These are phyloP conservation scores for Mycena sanguinolenta DNA, from an alignment of 768 basidiomycete genomes.

Conservation along the genomic window DNA sequence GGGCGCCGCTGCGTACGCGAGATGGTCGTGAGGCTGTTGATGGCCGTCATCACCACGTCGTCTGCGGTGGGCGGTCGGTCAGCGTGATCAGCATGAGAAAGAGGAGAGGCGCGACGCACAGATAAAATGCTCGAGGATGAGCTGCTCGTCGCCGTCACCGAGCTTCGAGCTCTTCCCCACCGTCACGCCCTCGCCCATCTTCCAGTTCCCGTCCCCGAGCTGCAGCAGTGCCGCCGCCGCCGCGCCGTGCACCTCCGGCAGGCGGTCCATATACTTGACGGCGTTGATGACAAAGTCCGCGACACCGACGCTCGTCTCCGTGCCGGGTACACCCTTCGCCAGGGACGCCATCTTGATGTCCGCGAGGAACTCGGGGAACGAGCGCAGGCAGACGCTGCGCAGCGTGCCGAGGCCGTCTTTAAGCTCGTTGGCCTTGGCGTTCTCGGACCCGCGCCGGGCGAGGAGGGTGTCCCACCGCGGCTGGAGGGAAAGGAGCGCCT, in stretches of 20 bases:
- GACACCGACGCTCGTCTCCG: constrained; percentile 74
- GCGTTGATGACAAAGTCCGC: constrained; percentile 73
- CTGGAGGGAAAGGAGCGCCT: constrained; percentile 68
- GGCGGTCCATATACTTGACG: constrained; percentile 73
- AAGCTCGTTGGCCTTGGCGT: constrained; percentile 70
- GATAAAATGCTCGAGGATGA: constrained; percentile 80
- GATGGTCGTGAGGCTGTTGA: constrained; percentile 73
- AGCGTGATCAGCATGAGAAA: constrained; percentile 8
- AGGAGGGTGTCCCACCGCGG: constrained; percentile 78
- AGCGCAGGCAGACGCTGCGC: constrained; percentile 78
- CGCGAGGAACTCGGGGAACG: constrained; percentile 87
- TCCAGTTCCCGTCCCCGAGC: constrained; percentile 92
- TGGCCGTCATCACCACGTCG: constrained; percentile 78
- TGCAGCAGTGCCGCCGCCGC: constrained; percentile 75
- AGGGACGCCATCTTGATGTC: constrained; percentile 78
- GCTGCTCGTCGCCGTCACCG: constrained; percentile 67
- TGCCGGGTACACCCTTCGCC: constrained; percentile 54
- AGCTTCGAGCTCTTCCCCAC: constrained; percentile 64
- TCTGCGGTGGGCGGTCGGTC: constrained; percentile 55
- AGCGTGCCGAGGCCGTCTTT: constrained; percentile 78
- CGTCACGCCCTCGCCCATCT: constrained; percentile 87
- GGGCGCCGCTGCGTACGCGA: constrained; percentile 71
- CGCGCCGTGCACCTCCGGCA: constrained; percentile 79
- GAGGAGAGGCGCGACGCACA: constrained; percentile 58
- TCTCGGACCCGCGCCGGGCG: constrained; percentile 60